phyloP scores from a whole-genome alignment of 179 eudicot genomes.

The Beta macrorhiza region DNA sequence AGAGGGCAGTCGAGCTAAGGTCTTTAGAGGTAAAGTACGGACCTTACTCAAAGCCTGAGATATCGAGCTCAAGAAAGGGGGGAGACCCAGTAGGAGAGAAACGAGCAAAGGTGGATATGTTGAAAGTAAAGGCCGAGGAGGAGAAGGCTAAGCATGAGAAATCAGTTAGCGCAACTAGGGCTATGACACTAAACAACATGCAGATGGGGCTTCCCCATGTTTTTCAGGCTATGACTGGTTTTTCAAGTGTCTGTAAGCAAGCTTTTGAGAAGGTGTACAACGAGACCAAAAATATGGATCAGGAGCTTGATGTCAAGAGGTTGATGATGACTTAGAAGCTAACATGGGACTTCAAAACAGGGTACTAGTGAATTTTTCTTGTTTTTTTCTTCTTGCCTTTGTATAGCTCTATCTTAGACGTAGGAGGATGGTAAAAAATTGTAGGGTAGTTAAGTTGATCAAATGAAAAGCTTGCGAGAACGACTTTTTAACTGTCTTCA shows the following conservation, averaged over 20 bases:
- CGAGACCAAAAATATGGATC: slow-evolving; percentile 53
- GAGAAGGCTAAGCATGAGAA: slow-evolving; percentile 83
- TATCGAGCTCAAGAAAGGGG: slow-evolving; percentile 30
- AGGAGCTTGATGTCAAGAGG: slow-evolving; percentile 55
- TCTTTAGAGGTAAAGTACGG: slow-evolving; percentile 67
- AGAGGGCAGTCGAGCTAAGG: slow-evolving; percentile 57
- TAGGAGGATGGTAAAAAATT: background rate
- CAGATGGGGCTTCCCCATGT: slow-evolving; percentile 89
- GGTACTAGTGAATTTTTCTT: background rate
- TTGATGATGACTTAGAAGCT: slow-evolving; percentile 39
- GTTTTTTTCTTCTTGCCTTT: background rate
- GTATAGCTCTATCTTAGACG: slow-evolving; percentile 11
- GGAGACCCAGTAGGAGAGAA: slow-evolving; percentile 60
- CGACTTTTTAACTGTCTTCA: slow-evolving; percentile 11
- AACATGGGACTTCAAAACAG: background rate
- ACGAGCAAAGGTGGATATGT: slow-evolving; percentile 57
- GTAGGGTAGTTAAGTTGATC: background rate
- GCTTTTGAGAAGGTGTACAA: slow-evolving; percentile 65
- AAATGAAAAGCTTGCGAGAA: slow-evolving; percentile 1
- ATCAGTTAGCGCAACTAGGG: slow-evolving; percentile 62
- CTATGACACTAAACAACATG: slow-evolving; percentile 76
- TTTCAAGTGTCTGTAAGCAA: slow-evolving; percentile 70
- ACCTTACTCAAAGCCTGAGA: slow-evolving; percentile 43
- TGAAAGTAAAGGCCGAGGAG: slow-evolving; percentile 71
- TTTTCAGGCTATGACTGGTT: slow-evolving; percentile 88